Percentiles rank a stretch among this genome's conserved stretches.
Evolutionary conservation across 805 yeast species (phyloP).

Genomic region (Helenozyma baotianmanensis): DNA sequence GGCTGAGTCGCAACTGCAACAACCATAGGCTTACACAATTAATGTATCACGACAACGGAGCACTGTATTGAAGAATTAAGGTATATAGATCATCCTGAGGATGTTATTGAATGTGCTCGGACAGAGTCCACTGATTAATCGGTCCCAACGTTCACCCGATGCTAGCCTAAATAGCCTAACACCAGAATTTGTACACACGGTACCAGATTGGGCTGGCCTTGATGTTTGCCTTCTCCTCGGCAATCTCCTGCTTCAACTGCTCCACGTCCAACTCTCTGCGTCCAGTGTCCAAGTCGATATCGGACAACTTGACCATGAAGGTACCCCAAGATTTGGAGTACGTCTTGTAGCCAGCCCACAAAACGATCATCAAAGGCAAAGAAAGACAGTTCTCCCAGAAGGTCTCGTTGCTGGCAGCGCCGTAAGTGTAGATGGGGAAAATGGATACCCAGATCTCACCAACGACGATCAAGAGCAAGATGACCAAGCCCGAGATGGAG

Average conservation of each 20-base stretch:
- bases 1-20: too few relatives aligned
- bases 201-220: slow-evolving; percentile 22
- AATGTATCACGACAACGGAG: too few relatives aligned
- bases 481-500: slow-evolving; percentile 27
- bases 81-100: too few relatives aligned
- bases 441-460: slow-evolving; percentile 39
- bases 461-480: slow-evolving; percentile 29
- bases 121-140: too few relatives aligned
- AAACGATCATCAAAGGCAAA: slow-evolving; percentile 36
- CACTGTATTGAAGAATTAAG: too few relatives aligned
- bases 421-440: slow-evolving; percentile 29
- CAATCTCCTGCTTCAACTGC: slow-evolving; percentile 31
- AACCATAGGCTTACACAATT: too few relatives aligned
- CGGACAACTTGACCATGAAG: slow-evolving; percentile 38
- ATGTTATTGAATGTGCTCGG: too few relatives aligned
- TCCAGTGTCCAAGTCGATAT: slow-evolving; percentile 61
- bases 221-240: slow-evolving; percentile 28
- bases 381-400: slow-evolving; percentile 51
- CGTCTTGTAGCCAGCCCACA: slow-evolving; percentile 42
- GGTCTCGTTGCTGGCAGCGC: slow-evolving; percentile 16
- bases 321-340: slow-evolving; percentile 24
- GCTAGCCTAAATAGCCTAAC: too few relatives aligned
- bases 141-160: too few relatives aligned
- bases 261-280: slow-evolving; percentile 39
- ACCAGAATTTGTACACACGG: slow-evolving; percentile 28